Evolutionary conservation across 2,329 filamentous ascomycete genomes (phyloP).

Genomic region (Colletotrichum lini): DNA sequence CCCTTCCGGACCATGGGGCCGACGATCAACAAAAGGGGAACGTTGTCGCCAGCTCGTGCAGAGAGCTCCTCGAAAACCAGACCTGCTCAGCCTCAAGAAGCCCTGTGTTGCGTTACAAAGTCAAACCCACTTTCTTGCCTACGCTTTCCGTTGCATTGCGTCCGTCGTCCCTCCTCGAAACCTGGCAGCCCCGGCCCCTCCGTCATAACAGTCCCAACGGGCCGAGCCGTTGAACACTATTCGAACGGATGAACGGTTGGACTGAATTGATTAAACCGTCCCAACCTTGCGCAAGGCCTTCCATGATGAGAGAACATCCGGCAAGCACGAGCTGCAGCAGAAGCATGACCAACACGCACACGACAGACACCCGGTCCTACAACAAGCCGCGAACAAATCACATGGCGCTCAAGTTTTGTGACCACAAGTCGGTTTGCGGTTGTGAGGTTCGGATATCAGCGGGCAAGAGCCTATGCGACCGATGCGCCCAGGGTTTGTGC

Average conservation of each 20-base stretch:
- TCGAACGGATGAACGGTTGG: constrained; percentile 25
- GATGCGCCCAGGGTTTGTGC: constrained; percentile 39
- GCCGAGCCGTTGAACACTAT: constrained; percentile 40
- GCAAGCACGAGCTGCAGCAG: constrained; percentile 5
- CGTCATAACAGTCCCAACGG: constrained; percentile 35
- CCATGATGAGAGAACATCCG: constrained; percentile 20
- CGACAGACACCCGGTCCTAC: constrained; percentile 11
- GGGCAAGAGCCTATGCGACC: constrained; percentile 42
- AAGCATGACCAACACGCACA: constrained; percentile 25
- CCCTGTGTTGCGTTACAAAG: constrained; percentile 16
- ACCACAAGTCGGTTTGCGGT: constrained; percentile 42
- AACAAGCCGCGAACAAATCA: constrained; percentile 19
- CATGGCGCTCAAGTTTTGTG: constrained; percentile 45
- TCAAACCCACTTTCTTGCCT: constrained; percentile 12
- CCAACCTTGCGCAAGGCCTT: constrained; percentile 5
- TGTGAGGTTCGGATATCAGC: constrained; percentile 42
- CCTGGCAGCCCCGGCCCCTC: constrained; percentile 39
- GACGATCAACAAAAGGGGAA: constrained; percentile 28
- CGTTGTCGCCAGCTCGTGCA: constrained; percentile 23
- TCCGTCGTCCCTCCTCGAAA: constrained; percentile 22
- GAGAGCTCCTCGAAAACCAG: constrained; percentile 11
- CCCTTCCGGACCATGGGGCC: constrained; percentile 32
- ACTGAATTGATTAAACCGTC: constrained; percentile 18
- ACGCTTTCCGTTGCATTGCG: not conserved
- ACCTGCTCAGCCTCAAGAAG: constrained; percentile 23